Evolutionary conservation across 2,329 filamentous ascomycete species (phyloP), one percentile per base, ranked within the genome.

Genomic region (Penicillium digitatum): DNA sequence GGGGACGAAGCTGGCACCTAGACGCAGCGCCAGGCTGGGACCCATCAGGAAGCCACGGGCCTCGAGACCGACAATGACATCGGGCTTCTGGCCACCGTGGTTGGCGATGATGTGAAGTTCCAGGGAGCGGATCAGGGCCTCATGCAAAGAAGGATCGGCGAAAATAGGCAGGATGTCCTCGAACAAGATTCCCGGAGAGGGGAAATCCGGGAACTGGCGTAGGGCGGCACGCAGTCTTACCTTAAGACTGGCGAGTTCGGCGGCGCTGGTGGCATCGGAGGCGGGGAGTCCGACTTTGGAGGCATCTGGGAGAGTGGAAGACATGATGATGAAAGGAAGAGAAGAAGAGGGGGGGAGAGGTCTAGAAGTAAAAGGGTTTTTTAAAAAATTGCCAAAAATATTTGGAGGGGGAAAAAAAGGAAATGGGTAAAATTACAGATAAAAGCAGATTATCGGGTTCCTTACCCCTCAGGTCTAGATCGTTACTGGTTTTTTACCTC

Each of bases 101-200:
- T 81, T 80, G 66, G 87, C 78, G 54, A 82, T 77, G 61, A 95
- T 82, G 74, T 95, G 87, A 59, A 96, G 81, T 76, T 95, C 89
- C 65, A 97, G 87, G 46, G 90, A 90, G 67, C 86, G 84, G 72
- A 96, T 80, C 56, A 99, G 87, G 53, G 85, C 82, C 64, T 83
- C 80, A 78, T 96, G 93, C 58, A 89, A 81, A 48, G 74, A 71
- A 52, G 87, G 85, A 70, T 90, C 82, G 72, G 89, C 86, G 80
- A 99, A 97, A 71, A 97, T 87, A 58, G 94, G 94, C 75, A 99
- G 87, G 77, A 99, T 97, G 73, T 99, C 94, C 79, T 96, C 90
- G 77, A 99, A 99, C 69, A 95, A 82, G 71, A 99, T 93, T 74
- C 94, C 93, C 43, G 88, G 86, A 63, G 88, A 87, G 56, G 93